These are phyloP conservation scores for Claviceps sp. DNA, from an alignment of 2,329 filamentous ascomycete genomes.

Conservation along the genomic window DNA sequence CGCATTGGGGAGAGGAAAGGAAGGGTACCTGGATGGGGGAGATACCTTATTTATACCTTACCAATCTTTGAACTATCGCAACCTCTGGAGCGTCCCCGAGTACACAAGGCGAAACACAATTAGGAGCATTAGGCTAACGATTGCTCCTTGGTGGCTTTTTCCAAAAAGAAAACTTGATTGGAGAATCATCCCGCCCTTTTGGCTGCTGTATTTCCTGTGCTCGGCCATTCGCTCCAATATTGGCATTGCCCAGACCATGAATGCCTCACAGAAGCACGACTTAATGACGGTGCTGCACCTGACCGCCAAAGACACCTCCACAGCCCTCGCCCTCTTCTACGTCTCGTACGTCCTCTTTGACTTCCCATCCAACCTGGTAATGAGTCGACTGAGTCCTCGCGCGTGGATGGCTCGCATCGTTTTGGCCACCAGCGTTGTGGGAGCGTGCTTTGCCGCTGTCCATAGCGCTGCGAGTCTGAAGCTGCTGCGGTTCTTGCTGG, in stretches of 20 bases:
- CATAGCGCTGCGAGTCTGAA: constrained; percentile 75
- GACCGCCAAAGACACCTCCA: constrained; percentile 64
- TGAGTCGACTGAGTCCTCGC: constrained; percentile 72
- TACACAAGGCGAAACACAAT: too few relatives aligned
- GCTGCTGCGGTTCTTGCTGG: constrained; percentile 73
- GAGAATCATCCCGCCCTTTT: constrained; percentile 59
- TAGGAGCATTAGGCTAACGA: not conserved
- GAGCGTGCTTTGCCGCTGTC: constrained; percentile 71
- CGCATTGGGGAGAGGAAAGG: not conserved
- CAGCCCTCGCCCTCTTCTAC: constrained; percentile 77
- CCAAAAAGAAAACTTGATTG: constrained; percentile 38
- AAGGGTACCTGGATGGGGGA: not conserved
- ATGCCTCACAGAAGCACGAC: constrained; percentile 54
- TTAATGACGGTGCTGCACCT: constrained; percentile 58
- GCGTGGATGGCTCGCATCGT: constrained; percentile 91
- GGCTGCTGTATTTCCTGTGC: constrained; percentile 83
- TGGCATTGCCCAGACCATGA: constrained; percentile 92
- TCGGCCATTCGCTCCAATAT: constrained; percentile 87
- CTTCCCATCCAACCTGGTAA: constrained; percentile 74
- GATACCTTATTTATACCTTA: too few relatives aligned
- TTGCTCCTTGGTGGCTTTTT: not conserved
- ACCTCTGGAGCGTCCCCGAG: too few relatives aligned
- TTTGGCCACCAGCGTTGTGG: constrained; percentile 72
- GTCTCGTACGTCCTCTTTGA: constrained; percentile 87
- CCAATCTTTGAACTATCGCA: too few relatives aligned